Evolutionary conservation across 345 rosid species (phyloP).

Genomic region (Hibiscus tridactylites): DNA sequence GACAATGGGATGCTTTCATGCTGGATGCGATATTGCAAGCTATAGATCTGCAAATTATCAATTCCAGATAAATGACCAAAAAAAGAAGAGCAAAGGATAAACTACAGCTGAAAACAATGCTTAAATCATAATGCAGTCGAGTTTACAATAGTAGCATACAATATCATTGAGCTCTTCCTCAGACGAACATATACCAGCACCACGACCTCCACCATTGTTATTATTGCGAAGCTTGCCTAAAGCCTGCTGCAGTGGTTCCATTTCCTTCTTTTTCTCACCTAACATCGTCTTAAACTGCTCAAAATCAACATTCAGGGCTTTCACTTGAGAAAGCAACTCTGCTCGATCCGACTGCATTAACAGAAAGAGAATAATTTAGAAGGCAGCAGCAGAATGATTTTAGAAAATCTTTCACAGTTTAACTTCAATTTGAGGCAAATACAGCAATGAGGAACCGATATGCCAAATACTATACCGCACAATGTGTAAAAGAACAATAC

Average conservation of each 20-base stretch:
- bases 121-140: not conserved
- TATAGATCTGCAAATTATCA: conserved; percentile 54
- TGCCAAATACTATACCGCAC: not conserved
- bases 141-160: conserved; percentile 35
- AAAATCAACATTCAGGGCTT: conserved; percentile 28
- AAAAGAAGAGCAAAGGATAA: not conserved
- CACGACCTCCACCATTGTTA: conserved; percentile 36
- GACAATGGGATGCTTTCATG: conserved; percentile 86
- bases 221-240: conserved; percentile 62
- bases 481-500: not conserved
- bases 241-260: conserved; percentile 86
- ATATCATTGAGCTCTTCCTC: conserved; percentile 75
- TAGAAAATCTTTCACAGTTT: not conserved
- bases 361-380: not conserved
- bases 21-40: conserved; percentile 72
- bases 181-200: conserved; percentile 60
- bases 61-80: conserved; percentile 11
- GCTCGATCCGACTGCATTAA: conserved; percentile 35
- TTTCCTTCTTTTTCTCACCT: conserved; percentile 65
- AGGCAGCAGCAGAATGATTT: not conserved
- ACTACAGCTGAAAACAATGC: conserved; percentile 7
- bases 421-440: not conserved
- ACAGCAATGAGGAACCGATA: not conserved
- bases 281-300: conserved; percentile 36
- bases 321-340: conserved; percentile 32